These are phyloP conservation scores for Aspergillus thermomutatus DNA, from an alignment of 2,329 filamentous ascomycete species.

Conservation along the genomic window DNA sequence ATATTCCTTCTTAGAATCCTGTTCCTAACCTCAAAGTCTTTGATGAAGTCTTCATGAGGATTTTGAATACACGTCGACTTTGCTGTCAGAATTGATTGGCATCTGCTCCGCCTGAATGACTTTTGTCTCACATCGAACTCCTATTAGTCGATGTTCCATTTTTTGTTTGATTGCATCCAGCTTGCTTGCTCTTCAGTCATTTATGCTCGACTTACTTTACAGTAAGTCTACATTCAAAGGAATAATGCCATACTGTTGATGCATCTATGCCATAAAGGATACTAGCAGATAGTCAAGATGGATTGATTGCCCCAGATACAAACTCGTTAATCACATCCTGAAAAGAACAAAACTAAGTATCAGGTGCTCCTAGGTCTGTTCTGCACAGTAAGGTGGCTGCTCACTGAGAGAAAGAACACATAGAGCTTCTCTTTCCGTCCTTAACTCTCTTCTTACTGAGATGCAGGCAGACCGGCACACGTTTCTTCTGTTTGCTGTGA, in stretches of 20 bases:
- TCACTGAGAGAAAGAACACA: background rate
- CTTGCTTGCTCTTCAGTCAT: background rate
- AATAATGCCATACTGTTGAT: background rate
- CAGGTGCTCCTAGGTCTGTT: background rate
- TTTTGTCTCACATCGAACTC: background rate
- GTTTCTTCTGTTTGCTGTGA: background rate
- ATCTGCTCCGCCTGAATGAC: background rate
- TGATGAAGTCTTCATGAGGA: background rate
- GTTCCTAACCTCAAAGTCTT: background rate
- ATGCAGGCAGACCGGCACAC: background rate
- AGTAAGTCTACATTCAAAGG: background rate
- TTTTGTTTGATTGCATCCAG: background rate
- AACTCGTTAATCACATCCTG: background rate
- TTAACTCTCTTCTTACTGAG: background rate
- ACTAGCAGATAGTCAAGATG: background rate
- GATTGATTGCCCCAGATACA: background rate
- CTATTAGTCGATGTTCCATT: background rate
- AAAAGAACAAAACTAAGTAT: too few species aligned
- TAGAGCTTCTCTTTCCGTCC: background rate
- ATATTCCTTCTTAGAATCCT: background rate
- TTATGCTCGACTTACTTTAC: background rate
- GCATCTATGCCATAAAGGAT: background rate
- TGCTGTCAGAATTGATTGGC: background rate
- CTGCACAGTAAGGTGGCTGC: background rate
- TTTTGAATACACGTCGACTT: background rate